phyloP scores from a whole-genome alignment of 2,329 filamentous ascomycete genomes.

The Nectriaceae sp. region DNA sequence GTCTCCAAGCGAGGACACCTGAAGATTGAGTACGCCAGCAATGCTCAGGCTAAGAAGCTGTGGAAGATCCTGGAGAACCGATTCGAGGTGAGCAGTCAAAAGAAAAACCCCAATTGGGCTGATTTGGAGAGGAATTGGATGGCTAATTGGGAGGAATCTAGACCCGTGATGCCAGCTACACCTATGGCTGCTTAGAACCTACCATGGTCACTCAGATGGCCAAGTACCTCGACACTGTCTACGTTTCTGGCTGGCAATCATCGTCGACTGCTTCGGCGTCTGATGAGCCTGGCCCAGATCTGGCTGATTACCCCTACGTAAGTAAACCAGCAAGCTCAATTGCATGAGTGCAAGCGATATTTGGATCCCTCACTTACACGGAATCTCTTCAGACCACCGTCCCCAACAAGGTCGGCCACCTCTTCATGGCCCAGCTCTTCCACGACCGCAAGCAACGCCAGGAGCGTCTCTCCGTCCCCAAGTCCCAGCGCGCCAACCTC shows the following conservation, averaged over 20 bases:
- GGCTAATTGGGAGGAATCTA: slow-evolving; percentile 36
- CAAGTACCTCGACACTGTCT: slow-evolving; percentile 97
- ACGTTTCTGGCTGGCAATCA: slow-evolving; percentile 98
- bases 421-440: slow-evolving; percentile 99
- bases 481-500: slow-evolving; percentile 69
- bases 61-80: slow-evolving; percentile 86
- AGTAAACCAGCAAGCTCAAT: too few relatives aligned
- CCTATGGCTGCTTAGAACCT: slow-evolving; percentile 95
- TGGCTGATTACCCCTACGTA: slow-evolving; percentile 95
- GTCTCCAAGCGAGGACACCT: slow-evolving; percentile 92
- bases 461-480: slow-evolving; percentile 79
- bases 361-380: too few relatives aligned
- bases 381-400: slow-evolving; percentile 91
- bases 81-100: slow-evolving; percentile 68
- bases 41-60: slow-evolving; percentile 87
- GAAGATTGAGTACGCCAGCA: slow-evolving; percentile 89
- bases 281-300: slow-evolving; percentile 94
- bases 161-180: slow-evolving; percentile 86
- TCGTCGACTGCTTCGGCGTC: slow-evolving; percentile 94
- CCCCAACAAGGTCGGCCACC: slow-evolving; percentile 95
- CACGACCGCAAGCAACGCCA: slow-evolving; percentile 99
- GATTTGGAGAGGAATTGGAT: not conserved
- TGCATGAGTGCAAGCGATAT: too few relatives aligned
- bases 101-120: not conserved
- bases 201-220: slow-evolving; percentile 99